Conservation (phyloP, 352 stramenopile species). For the Phytophthora cryptogea region DNA sequence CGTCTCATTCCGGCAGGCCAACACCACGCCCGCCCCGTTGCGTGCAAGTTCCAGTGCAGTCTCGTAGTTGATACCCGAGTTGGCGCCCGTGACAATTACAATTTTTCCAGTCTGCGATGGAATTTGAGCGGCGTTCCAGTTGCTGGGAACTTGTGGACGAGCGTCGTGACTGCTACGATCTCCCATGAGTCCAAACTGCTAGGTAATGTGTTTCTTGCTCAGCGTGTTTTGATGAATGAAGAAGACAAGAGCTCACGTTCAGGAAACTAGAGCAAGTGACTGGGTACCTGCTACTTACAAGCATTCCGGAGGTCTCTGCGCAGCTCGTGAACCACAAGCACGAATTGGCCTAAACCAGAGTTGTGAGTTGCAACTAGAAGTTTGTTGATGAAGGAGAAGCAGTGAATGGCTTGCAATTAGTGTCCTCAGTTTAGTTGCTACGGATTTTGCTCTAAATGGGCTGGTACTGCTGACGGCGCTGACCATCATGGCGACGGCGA, state of each 20-base stretch:
- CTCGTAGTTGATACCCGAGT: constrained; percentile 33
- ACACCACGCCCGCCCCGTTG: constrained; percentile 34
- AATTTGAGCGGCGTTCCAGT: constrained; percentile 15
- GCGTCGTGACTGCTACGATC: neutral
- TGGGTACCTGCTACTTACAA: neutral
- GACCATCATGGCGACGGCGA: constrained; percentile 23
- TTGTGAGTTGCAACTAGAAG: neutral
- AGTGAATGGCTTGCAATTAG: neutral
- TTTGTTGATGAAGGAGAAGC: neutral
- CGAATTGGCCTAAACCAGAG: neutral
- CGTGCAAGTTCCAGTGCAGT: constrained; percentile 19
- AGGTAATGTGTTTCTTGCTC: neutral
- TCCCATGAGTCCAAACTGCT: neutral
- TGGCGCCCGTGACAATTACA: constrained; percentile 16
- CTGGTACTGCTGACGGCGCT: constrained; percentile 26
- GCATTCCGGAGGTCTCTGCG: neutral
- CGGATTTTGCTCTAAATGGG: constrained; percentile 18
- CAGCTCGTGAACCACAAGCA: neutral
- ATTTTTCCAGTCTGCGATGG: constrained; percentile 19
- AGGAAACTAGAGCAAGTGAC: neutral
- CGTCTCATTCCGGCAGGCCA: constrained; percentile 29
- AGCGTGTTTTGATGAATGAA: neutral
- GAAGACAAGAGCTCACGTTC: too few relatives aligned
- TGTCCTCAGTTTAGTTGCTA: neutral
- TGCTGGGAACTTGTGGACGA: constrained; percentile 6